Base-by-base conservation (phyloP, 2,329 filamentous ascomycete species). In the Fusarium lyarnte region DNA sequence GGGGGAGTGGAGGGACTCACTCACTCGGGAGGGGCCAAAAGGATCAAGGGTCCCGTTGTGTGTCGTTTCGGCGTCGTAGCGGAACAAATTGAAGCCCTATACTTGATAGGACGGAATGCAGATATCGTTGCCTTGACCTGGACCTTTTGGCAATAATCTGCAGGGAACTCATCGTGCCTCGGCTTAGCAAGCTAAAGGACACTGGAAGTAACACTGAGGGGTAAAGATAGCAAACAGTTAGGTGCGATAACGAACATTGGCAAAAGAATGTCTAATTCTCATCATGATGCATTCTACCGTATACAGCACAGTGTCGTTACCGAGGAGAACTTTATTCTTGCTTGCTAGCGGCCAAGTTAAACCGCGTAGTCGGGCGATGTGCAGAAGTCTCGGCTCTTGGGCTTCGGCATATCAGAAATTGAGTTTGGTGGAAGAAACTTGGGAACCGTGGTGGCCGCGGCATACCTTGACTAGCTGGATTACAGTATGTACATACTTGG, bases 21-120 rank as follows among this genome's bases (percentile, higher is more conserved):
- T 29, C 27, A 29, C 39, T 41, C 39, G 39, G 39, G 31, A 35
- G 16, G 43, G 29, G 39, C 39, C 53, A 25, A 31, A 19, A 46
- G 38, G 60, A 66, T 61, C 64, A 52, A 67, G 62, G 63, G 63
- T 59, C 45, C 33, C 46, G 16, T 29, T 55, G 31, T 38, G 31
- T 23, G 35, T 57, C 38, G 51, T 23, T 41, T 27, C 43, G n/a
- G 35, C 42, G 19, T 55, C 36, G 36, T 52, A 38, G 41, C 41
- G 36, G 54, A 61, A 67, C 27, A 16, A 43, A 43, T 53, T 38
- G 31, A 62, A 29, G 25, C 47, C 27, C 41, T 31, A 45, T 66
- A 36, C 41, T 29, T 35, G 38, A 51, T 29, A 31, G 45, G 45
- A 47, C 49, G 25, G 31, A 33, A 27, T 33, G 33, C 27, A 35